A percentile compares a stretch with the other conserved stretches of the same genome.
These are phyloP conservation scores for Colletotrichum sp. DNA, from an alignment of 2,329 filamentous ascomycete species.

Conservation along the genomic window DNA sequence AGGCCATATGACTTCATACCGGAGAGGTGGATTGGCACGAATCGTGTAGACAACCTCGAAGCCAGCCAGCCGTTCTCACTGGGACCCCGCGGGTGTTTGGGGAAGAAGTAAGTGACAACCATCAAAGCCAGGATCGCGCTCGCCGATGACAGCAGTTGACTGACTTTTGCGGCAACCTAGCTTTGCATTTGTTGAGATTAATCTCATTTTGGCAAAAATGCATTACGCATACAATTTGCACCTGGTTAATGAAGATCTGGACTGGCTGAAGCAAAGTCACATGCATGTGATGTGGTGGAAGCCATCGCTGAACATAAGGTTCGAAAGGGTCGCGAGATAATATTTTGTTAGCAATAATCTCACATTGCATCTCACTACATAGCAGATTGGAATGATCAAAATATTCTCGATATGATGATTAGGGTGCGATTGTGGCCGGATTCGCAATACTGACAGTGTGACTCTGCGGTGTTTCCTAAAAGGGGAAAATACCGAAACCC, in stretches of 20 bases:
- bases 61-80: conserved; percentile 36
- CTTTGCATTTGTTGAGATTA: conserved; percentile 43
- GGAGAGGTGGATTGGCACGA: conserved; percentile 39
- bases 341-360: not conserved
- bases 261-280: conserved; percentile 41
- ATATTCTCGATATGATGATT: not conserved
- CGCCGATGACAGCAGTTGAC: not conserved
- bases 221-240: conserved; percentile 42
- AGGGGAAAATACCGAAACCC: not conserved
- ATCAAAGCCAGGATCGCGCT: not conserved
- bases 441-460: not conserved
- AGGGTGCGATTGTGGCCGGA: not conserved
- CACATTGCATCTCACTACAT: not conserved
- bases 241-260: conserved; percentile 31
- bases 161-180: conserved; percentile 7
- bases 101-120: conserved; percentile 30
- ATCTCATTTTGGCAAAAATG: conserved; percentile 41
- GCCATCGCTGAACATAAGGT: conserved; percentile 29
- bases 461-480: not conserved
- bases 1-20: conserved; percentile 35
- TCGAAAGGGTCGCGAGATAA: not conserved
- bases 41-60: conserved; percentile 30
- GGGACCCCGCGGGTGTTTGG: conserved; percentile 34
- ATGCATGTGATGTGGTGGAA: conserved; percentile 41
- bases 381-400: not conserved